Percentiles rank a stretch among this genome's conserved stretches.
Conservation (phyloP, 1,284 basidiomycete genomes). For the Tylopilus orsonianus region DNA sequence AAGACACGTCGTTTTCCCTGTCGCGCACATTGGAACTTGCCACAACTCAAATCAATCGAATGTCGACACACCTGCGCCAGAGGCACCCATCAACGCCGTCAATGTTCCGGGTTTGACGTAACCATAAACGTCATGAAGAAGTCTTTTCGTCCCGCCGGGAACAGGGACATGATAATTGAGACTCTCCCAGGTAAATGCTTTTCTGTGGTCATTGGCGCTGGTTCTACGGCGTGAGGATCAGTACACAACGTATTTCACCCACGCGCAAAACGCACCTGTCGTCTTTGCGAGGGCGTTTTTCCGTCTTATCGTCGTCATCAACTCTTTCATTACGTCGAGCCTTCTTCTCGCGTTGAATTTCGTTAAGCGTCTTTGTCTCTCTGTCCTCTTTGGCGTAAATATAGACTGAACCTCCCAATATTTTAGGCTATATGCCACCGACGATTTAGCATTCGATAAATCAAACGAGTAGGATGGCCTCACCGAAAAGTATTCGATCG, state of each 20-base stretch:
- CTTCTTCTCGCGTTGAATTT: slow-evolving; percentile 55
- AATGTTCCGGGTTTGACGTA: slow-evolving; percentile 88
- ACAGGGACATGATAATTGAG: slow-evolving; percentile 76
- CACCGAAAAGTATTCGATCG: slow-evolving; percentile 65
- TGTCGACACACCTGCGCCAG: slow-evolving; percentile 55
- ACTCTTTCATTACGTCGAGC: slow-evolving; percentile 30
- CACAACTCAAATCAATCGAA: background rate
- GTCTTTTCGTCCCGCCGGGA: slow-evolving; percentile 63
- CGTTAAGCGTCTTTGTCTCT: slow-evolving; percentile 69
- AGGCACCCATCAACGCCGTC: slow-evolving; percentile 78
- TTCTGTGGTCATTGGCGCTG: slow-evolving; percentile 35
- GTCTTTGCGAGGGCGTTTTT: slow-evolving; percentile 26
- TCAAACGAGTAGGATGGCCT: slow-evolving; percentile 19
- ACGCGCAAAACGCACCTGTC: slow-evolving; percentile 12
- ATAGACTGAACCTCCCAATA: slow-evolving; percentile 46
- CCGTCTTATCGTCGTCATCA: slow-evolving; percentile 25
- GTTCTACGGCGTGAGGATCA: slow-evolving; percentile 7
- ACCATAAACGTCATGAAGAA: slow-evolving; percentile 85
- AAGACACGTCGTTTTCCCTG: slow-evolving; percentile 74
- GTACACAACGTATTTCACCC: background rate
- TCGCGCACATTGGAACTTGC: slow-evolving; percentile 22
- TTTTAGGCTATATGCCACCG: slow-evolving; percentile 45
- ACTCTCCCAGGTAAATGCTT: slow-evolving; percentile 69
- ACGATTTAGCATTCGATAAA: background rate
- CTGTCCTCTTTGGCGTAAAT: slow-evolving; percentile 73